Conservation (phyloP, 805 yeast species). For the Yamadazyma scolyti region DNA sequence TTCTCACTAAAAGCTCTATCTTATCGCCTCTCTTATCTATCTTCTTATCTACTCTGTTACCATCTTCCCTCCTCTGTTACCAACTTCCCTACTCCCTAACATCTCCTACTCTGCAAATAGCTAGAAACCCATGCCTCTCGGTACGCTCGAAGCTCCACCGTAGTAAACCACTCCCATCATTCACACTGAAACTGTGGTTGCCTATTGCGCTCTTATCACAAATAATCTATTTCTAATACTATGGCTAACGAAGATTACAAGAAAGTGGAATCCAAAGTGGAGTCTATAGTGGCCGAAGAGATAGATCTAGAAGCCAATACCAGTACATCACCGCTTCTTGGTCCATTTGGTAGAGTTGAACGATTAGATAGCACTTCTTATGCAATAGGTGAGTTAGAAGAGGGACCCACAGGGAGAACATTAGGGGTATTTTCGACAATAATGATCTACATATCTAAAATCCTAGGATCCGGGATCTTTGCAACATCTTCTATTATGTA, state of each 20-base stretch:
- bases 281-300: conserved; percentile 1
- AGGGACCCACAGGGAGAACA: conserved; percentile 71
- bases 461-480: conserved; percentile 76
- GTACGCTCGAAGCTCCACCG: too few relatives aligned
- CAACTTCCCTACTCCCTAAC: too few relatives aligned
- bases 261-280: conserved; percentile 1
- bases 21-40: too few relatives aligned
- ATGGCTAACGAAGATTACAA: conserved; percentile 1
- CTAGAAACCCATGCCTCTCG: too few relatives aligned
- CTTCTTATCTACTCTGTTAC: too few relatives aligned
- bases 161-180: too few relatives aligned
- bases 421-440: conserved; percentile 66
- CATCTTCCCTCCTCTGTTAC: too few relatives aligned
- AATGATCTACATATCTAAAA: conserved; percentile 61
- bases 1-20: too few relatives aligned
- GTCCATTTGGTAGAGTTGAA: conserved; percentile 3
- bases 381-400: conserved; percentile 36
- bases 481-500: conserved; percentile 67
- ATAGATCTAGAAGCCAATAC: conserved; percentile 2
- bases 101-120: too few relatives aligned
- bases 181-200: too few relatives aligned
- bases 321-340: conserved; percentile 8
- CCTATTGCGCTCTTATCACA: conserved; percentile 1
- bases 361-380: neutral
- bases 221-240: neutral